Evolutionary conservation across 2,329 filamentous ascomycete species (phyloP).

Genomic region (Nemania abortiva): DNA sequence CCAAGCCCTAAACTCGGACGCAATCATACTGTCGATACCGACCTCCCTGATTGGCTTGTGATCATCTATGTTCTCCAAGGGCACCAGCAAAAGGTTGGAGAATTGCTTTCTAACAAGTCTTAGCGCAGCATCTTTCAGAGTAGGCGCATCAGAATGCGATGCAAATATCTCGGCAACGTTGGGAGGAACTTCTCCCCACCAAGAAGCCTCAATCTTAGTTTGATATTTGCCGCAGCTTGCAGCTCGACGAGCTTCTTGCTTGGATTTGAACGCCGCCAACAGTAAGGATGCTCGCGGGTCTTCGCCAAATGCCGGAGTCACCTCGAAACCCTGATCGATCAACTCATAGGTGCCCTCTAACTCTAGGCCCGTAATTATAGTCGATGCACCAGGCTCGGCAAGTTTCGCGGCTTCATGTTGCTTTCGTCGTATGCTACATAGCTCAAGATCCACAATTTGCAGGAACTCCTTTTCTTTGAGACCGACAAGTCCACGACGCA

Average conservation of each 20-base stretch:
- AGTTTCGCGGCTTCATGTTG: too few relatives aligned
- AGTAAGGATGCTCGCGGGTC: not conserved
- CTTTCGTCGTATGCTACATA: too few relatives aligned
- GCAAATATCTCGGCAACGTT: not conserved
- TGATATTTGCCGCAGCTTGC: not conserved
- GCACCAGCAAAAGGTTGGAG: too few relatives aligned
- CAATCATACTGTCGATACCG: too few relatives aligned
- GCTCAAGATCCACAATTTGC: conserved; percentile 44
- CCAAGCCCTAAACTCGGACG: too few relatives aligned
- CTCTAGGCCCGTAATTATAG: not conserved
- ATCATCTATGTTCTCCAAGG: too few relatives aligned
- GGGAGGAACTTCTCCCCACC: conserved; percentile 1
- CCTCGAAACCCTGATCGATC: conserved; percentile 3
- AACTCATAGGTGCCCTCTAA: not conserved
- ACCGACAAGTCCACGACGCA: conserved; percentile 37
- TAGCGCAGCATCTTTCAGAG: too few relatives aligned
- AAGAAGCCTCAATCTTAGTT: not conserved
- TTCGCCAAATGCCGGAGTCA: conserved; percentile 1
- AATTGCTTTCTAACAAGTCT: too few relatives aligned
- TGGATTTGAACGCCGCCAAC: not conserved
- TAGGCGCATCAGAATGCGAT: too few relatives aligned
- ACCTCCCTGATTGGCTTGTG: too few relatives aligned
- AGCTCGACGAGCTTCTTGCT: not conserved
- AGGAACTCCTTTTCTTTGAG: conserved; percentile 42
- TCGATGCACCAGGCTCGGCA: not conserved